Percentiles rank a stretch among this genome's conserved stretches.
Evolutionary conservation across 2,329 filamentous ascomycete species (phyloP).

Genomic region (Fusarium sp.): DNA sequence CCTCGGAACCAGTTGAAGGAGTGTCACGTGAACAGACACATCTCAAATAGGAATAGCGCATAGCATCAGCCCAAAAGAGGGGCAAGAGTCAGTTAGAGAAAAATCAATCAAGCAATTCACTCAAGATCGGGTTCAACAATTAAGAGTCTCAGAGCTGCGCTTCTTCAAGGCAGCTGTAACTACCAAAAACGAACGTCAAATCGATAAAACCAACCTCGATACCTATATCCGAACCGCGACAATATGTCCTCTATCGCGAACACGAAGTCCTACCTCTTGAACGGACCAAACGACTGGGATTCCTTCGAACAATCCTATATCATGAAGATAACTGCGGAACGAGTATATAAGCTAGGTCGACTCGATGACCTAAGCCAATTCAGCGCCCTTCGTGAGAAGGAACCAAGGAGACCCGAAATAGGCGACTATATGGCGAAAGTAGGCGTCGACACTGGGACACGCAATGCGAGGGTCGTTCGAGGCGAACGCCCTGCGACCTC

Average conservation of each 20-base stretch:
- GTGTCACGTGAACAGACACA: no score
- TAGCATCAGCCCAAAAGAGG: no score
- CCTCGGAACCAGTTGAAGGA: no score
- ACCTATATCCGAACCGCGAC: not conserved
- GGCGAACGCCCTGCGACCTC: fast-evolving
- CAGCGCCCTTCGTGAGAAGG: no score
- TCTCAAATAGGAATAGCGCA: not conserved
- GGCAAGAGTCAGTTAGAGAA: no score
- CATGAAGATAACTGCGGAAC: not conserved
- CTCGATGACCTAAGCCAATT: not conserved
- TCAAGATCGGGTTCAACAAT: not conserved
- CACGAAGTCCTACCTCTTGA: not conserved
- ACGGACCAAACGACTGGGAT: not conserved
- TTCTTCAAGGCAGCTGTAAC: not conserved
- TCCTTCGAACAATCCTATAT: not conserved
- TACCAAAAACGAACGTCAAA: not conserved
- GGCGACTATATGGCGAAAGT: no score
- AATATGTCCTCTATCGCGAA: not conserved
- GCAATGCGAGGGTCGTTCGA: no score
- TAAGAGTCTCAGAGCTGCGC: not conserved
- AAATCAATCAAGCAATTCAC: not conserved
- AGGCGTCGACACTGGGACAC: fast-evolving
- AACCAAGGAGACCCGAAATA: no score
- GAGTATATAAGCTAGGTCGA: not conserved
- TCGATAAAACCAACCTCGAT: not conserved